Evolutionary conservation across 345 rosid genomes (phyloP), one percentile per base, ranked within the genome.

Genomic region (Cardamine occulta): DNA sequence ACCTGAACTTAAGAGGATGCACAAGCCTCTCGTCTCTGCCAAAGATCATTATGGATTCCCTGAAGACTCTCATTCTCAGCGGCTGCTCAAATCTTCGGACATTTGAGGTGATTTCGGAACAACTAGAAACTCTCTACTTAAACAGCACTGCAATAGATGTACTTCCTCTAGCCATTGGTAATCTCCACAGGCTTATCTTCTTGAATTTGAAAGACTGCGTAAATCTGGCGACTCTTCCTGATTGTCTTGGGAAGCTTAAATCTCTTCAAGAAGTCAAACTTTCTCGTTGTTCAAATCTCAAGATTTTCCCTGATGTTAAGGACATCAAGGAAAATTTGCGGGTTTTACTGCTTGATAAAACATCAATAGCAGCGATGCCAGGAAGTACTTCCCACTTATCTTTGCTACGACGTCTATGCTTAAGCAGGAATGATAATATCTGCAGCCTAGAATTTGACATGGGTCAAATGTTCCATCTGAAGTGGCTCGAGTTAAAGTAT

Each of bases 231-330:
- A 34, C 35, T 17, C 74, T 75, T 48, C 74, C 79, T 18, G 61
- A 67, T 8, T n/a, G 4, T 67, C 61, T 75, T 1, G 31, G 79
- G 24, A 23, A 37, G 17, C 62, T 75, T 1, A 51, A 18, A n/a
- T 59, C 62, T 18, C 73, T 75, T 31, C 34, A 68, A 60, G 80
- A 76, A 35, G 54, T 74, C 28, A 74, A 42, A 31, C 48, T 74
- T n/a, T 74, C 79, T 23, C 7, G 44, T 15, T 74, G 72, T n/a
- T 47, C 42, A 23, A 8, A 66, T 42, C 42, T 74, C 4, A 14
- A 66, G 3, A 23, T 0, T 8, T 35, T 74, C 0, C 52, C 78
- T 0, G 32, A 23, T 15, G 72, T n/a, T 11, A 34, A 6, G 14
- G 56, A 42, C 19, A 60, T 1, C 1, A 29, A 6, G 45, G 64